Conservation (phyloP, 208 protist species). For the Acanthamoeba quina region DNA sequence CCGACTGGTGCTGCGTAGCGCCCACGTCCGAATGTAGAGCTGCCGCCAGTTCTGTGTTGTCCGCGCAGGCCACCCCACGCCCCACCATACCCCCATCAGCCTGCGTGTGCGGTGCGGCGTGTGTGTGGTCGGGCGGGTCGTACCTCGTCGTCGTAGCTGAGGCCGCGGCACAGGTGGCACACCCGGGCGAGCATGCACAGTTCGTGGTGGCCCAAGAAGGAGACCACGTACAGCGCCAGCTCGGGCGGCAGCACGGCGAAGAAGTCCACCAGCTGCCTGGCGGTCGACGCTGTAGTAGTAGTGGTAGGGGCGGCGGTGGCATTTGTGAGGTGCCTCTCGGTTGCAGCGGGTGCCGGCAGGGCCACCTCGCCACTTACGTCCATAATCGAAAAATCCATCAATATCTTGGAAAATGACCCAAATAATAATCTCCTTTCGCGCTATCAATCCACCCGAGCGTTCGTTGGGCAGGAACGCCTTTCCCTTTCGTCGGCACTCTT, state of each 20-base stretch:
- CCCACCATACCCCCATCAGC: neutral
- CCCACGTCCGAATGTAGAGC: constrained; percentile 42
- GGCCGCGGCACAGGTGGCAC: constrained; percentile 13
- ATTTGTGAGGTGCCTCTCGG: too few species aligned
- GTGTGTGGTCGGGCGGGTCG: neutral
- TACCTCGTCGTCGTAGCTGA: constrained; percentile 59
- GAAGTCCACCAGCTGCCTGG: neutral
- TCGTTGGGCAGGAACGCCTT: too few species aligned
- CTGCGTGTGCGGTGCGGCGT: neutral
- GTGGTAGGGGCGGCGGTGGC: too few species aligned
- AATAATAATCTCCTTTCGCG: neutral
- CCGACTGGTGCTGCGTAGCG: neutral
- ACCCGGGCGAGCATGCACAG: constrained; percentile 9
- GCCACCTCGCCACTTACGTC: neutral
- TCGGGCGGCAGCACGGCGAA: constrained; percentile 26
- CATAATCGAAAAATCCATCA: neutral
- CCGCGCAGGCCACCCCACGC: too few species aligned
- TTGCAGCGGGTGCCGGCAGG: neutral
- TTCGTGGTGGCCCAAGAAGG: constrained; percentile 16
- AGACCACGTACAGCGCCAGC: constrained; percentile 38
- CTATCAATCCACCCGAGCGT: too few species aligned
- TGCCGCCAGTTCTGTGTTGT: constrained; percentile 27
- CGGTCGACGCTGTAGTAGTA: too few species aligned
- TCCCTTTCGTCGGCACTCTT: too few species aligned
- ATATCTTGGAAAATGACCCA: neutral